phyloP scores from a whole-genome alignment of 306 rosid genomes.

The Cucurbita pepo region DNA sequence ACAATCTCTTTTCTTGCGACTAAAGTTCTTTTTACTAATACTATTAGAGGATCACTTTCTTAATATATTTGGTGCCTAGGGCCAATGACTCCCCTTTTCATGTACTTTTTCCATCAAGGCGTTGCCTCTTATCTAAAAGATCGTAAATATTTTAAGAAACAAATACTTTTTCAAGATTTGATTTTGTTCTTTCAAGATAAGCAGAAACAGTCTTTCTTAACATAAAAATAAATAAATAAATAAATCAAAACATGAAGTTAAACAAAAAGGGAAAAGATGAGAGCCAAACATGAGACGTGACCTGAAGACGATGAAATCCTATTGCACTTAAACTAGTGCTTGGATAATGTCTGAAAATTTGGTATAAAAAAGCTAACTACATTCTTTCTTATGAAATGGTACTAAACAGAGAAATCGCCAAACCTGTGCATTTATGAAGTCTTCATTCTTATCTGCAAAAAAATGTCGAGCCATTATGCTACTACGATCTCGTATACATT shows the following conservation, averaged over 20 bases:
- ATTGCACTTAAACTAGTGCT: background rate
- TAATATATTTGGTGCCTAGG: background rate
- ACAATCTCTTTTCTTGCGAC: background rate
- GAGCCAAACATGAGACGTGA: background rate
- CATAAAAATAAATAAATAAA: background rate
- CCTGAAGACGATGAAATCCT: background rate
- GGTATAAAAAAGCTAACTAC: background rate
- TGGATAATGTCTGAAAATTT: background rate
- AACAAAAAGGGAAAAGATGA: background rate
- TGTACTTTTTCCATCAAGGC: background rate
- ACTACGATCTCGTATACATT: conserved; percentile 86
- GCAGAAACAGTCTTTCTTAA: background rate
- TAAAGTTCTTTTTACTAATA: background rate
- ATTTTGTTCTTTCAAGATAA: background rate
- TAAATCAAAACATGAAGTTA: background rate
- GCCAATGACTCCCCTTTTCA: background rate
- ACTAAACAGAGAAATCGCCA: background rate
- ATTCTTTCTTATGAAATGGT: background rate
- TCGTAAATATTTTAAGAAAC: background rate
- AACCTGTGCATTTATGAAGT: conserved; percentile 85
- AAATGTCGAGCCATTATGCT: conserved; percentile 99
- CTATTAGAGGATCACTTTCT: background rate
- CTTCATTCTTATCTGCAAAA: conserved; percentile 88
- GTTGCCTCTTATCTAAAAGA: background rate
- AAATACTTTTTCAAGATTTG: background rate